These are phyloP conservation scores for Galeopsis tetrahit DNA, from an alignment of 257 asterid genomes.

Conservation along the genomic window DNA sequence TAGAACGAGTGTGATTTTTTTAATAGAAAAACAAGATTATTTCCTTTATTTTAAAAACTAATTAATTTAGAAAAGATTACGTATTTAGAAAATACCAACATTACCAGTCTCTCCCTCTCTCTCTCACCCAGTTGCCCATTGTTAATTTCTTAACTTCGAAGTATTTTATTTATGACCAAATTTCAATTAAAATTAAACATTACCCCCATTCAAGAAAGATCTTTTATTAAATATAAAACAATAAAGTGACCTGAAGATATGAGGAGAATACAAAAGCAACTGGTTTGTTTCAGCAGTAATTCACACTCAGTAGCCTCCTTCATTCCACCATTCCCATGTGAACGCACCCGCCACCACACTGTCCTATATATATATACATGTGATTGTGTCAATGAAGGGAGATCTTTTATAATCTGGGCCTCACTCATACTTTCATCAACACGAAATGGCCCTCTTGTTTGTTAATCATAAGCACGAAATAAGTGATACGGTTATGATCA, in stretches of 20 bases:
- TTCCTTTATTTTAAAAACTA: too few species aligned
- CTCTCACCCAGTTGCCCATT: too few species aligned
- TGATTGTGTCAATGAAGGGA: constrained; percentile 24
- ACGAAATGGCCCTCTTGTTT: constrained; percentile 25
- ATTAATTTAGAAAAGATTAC: too few species aligned
- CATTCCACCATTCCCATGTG: constrained; percentile 45
- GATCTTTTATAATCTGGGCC: constrained; percentile 37
- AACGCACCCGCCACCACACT: constrained; percentile 26
- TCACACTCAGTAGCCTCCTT: constrained; percentile 25
- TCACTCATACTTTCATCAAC: constrained; percentile 33
- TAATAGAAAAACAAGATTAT: too few species aligned
- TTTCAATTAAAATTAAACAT: too few species aligned
- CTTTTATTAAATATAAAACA: not conserved
- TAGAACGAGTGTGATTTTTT: too few species aligned
- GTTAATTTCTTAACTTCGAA: too few species aligned
- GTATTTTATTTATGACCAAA: too few species aligned
- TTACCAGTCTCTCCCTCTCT: too few species aligned
- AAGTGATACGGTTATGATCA: constrained; percentile 40
- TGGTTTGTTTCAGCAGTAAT: constrained; percentile 34
- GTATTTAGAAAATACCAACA: too few species aligned
- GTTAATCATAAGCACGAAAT: constrained; percentile 28
- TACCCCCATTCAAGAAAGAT: too few species aligned
- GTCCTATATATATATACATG: constrained; percentile 33
- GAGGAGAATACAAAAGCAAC: constrained; percentile 42
- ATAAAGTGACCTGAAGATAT: constrained; percentile 25